phyloP scores from a whole-genome alignment of 306 rosid species.

The Vachellia collinsii region DNA sequence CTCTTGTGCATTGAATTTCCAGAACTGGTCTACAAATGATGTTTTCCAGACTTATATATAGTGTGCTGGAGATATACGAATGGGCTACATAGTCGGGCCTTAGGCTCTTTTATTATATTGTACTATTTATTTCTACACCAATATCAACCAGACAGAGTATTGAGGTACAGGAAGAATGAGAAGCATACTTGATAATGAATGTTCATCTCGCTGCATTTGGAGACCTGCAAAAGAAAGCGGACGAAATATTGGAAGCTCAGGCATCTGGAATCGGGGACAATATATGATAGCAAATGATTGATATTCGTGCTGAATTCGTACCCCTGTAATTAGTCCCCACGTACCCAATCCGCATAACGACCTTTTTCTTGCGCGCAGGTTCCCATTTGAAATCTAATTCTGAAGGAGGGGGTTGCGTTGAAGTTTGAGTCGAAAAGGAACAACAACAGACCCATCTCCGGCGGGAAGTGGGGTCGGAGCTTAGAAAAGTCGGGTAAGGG shows the following conservation, averaged over 20 bases:
- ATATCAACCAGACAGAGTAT: background rate
- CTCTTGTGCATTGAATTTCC: too few species aligned
- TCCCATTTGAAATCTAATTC: constrained; percentile 53
- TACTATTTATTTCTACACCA: too few species aligned
- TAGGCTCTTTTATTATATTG: too few species aligned
- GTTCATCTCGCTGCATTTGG: constrained; percentile 72
- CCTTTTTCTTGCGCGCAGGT: constrained; percentile 74
- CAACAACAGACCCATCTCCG: constrained; percentile 27
- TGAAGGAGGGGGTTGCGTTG: constrained; percentile 5
- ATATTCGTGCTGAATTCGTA: constrained; percentile 20
- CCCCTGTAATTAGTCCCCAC: constrained; percentile 90
- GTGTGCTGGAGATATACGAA: too few species aligned
- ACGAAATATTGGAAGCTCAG: constrained; percentile 5
- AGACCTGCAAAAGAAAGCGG: constrained; percentile 58
- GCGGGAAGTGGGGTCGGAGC: constrained; percentile 30
- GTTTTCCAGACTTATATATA: too few species aligned
- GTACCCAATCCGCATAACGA: constrained; percentile 82
- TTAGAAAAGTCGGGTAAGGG: constrained; percentile 24
- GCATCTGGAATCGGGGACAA: background rate
- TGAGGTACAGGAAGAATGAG: background rate
- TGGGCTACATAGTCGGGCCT: too few species aligned
- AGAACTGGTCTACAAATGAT: too few species aligned
- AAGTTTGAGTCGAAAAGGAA: constrained; percentile 30
- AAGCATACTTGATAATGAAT: constrained; percentile 63
- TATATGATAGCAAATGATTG: background rate